Evolutionary conservation across 2,329 filamentous ascomycete genomes (phyloP), one percentile per base, ranked within the genome.

Genomic region (Curvularia verruculosa): DNA sequence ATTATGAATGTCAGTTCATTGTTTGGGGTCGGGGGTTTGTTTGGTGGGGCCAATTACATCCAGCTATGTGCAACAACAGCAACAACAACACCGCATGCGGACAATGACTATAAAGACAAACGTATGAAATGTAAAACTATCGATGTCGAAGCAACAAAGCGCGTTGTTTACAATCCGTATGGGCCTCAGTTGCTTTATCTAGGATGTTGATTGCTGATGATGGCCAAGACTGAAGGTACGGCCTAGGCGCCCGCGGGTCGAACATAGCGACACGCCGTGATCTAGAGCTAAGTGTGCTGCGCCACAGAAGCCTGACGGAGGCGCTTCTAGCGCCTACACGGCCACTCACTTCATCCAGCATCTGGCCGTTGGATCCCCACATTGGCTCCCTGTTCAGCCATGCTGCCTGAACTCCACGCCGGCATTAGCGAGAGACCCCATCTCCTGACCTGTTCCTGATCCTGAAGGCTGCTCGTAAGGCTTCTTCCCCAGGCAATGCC

Each of bases 41-140:
- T n/a, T n/a, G n/a, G n/a, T 18, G 31, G 28, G 9, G 39, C 56
- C 54, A 65, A 58, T 59, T 48, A 54, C 52, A 62, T 59, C 12
- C 15, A 19, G 26, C 7, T 23, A 28, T 29, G 21, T 41, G n/a
- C 36, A 40, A 40, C 37, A 29, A 29, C 28, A 47, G n/a, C 36
- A 40, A 40, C 37, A 29, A 29, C 28, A 47, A 52, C 40, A 31
- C 45, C 49, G 56, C 48, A 56, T 49, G 54, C 54, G 34, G 60
- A 52, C 39, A 59, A 41, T 36, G 40, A 47, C 24, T 19, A 5
- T 51, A 15, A 15, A 29, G 43, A 29, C 18, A 53, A 39, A 23
- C 24, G 48, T 52, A 41, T 52, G 41, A 21, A n/a, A 37, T 47
- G 9, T 23, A 26, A 51, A 46, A 52, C 41, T 24, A 39, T 18